Evolutionary conservation across 148 eudicot species (phyloP), one percentile per base, ranked within the genome.

Genomic region (Cornus florida): DNA sequence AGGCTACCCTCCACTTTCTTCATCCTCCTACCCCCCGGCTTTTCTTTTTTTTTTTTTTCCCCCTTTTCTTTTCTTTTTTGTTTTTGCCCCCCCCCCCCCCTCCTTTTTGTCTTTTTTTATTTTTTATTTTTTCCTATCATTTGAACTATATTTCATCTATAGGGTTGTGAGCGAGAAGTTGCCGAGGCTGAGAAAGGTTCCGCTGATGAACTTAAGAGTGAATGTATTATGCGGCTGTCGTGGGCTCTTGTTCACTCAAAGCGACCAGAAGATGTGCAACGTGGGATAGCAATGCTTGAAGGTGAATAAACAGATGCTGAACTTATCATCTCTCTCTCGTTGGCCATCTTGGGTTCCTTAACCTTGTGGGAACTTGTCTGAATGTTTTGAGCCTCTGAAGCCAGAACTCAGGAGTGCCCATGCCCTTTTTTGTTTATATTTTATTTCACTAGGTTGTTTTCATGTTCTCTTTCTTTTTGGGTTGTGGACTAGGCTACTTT

Each of bases 231-330:
- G 89, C 86, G 92, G 50, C 80, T 90, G 78, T 90, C 92, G 31
- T 90, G 92, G 92, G 86, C 92, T 64, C 92, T 90, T 79, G 92
- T 90, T 75, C 92, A 90, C 83, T 90, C 92, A 20, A 86, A 59
- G 50, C 82, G 84, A 33, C 81, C 86, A 7, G 89, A 82, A 70
- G 90, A 90, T 79, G 86, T 90, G 7, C 90, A 88, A 32, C 92
- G 92, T 68, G 92, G 92, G 66, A 84, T 90, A 57, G 92, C 92
- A 14, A 87, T 90, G 90, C 86, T 90, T 79, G 90, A 90, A 87
- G 87, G 92, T 90, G 76, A 53, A 50, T 32, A 53, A 53, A 53
- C 59, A 16, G 59, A 53, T 0, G 14, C 19, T 2, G 19, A 53
- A 53, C 59, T 53, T 53, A 53, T 17, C 59, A 53, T 53, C 59